phyloP scores from a whole-genome alignment of 2,329 filamentous ascomycete genomes.

The Penicillium decumbens region DNA sequence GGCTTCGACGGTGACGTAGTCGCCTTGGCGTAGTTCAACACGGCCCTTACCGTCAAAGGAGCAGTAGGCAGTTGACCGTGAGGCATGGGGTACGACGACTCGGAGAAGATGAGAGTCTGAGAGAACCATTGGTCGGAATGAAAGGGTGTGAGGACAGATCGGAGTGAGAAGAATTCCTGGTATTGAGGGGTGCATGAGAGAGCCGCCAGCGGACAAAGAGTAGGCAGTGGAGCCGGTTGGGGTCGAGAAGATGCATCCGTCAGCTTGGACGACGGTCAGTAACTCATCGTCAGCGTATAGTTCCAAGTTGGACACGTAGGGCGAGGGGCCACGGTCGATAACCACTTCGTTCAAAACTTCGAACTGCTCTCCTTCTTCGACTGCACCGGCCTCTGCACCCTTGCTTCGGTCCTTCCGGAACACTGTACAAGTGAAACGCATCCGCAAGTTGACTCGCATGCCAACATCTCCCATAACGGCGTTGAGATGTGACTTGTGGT shows the following conservation, averaged over 20 bases:
- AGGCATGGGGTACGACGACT: slow-evolving; percentile 77
- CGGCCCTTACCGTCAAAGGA: slow-evolving; percentile 97
- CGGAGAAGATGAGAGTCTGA: slow-evolving; percentile 91
- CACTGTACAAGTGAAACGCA: slow-evolving; percentile 98
- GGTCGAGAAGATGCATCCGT: slow-evolving; percentile 96
- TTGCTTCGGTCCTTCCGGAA: slow-evolving; percentile 62
- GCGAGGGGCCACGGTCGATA: slow-evolving; percentile 92
- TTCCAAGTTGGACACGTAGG: slow-evolving; percentile 95
- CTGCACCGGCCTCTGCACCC: slow-evolving; percentile 50
- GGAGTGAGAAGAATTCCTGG: slow-evolving; percentile 94
- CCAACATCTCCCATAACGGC: slow-evolving; percentile 88
- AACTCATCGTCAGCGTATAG: slow-evolving; percentile 93
- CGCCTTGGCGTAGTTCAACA: slow-evolving; percentile 84
- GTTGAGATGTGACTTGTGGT: slow-evolving; percentile 81
- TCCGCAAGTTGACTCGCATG: slow-evolving; percentile 95
- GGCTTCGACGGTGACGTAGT: slow-evolving; percentile 93
- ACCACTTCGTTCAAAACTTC: slow-evolving; percentile 98
- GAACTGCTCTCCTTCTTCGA: slow-evolving; percentile 89
- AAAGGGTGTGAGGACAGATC: slow-evolving; percentile 94
- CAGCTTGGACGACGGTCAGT: slow-evolving; percentile 90
- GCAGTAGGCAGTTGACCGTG: slow-evolving; percentile 90
- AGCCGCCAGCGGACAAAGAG: slow-evolving; percentile 90
- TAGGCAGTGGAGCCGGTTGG: slow-evolving; percentile 94
- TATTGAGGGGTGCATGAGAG: slow-evolving; percentile 92
- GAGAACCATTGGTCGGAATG: slow-evolving; percentile 95